Base-by-base conservation (phyloP, 2,329 filamentous ascomycete species). In the Rhexocercosporidium sp. region DNA sequence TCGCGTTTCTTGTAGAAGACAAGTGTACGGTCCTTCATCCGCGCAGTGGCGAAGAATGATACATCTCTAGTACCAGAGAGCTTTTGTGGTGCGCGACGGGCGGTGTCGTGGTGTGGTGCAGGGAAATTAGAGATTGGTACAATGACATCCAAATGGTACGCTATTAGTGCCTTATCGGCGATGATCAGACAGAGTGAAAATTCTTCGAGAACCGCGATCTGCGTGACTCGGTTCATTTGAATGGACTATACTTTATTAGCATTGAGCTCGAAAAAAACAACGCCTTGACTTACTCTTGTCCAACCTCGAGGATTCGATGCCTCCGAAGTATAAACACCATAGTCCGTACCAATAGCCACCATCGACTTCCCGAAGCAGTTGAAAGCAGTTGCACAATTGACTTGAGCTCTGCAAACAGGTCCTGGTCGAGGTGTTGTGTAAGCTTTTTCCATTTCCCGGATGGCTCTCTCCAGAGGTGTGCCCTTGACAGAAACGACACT, bases 1-100 rank as follows among this genome's bases (percentile, higher is more conserved):
- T 98, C 96, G 69, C 93, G 92, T 78, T 96, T 96, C 82, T 98
- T 98, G 86, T 98, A 99, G 79, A 99, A 95, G 31, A 99, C 89
- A 8, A 99, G 83, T 71, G 92, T 94, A 8, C 96, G 89, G 69
- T 99, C 96, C 83, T 99, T 99, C 94, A 99, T 97, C 67, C 92
- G 89, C 11, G 95, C 96, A 1, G 94, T 96, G 18, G 94, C 93
- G 78, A 99, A 99, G 84, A 98, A 99, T 16, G 94, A 92, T 22
- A 99, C 94, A 76, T 99, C 96, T 77, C 96, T 92, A 71, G 91
- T 92, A 31, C 90, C 90, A 2, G 90, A 92, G 39, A 99, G 85
- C 74, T 95, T 93, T 77, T 98, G 95, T 0, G 96, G 96, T n/a
- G 96, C 93, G 70, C 92, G 89, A 29, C 93, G 89, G 3, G 90